A percentile compares a stretch with the other conserved stretches of the same genome.
phyloP scores from a whole-genome alignment of 1,139 yeast genomes.

The Yamadazyma mexicana region DNA sequence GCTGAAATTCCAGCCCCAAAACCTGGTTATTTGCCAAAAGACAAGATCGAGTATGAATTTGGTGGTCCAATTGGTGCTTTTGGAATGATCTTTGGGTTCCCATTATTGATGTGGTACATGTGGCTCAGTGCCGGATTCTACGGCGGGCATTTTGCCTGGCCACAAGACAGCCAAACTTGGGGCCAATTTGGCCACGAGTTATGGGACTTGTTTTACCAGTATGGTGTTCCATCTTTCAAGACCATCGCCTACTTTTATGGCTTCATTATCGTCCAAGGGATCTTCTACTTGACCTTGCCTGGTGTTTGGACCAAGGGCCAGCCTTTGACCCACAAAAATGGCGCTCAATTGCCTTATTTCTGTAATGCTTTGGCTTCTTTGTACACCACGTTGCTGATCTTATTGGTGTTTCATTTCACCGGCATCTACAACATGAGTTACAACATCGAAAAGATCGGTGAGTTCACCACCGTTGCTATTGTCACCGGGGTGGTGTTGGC shows the following conservation, averaged over 20 bases:
- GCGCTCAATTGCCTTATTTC: constrained; percentile 81
- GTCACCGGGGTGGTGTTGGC: constrained; percentile 72
- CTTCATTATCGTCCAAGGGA: constrained; percentile 69
- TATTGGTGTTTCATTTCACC: constrained; percentile 64
- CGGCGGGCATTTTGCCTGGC: constrained; percentile 71
- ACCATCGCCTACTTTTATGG: constrained; percentile 72
- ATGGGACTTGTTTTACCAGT: constrained; percentile 43
- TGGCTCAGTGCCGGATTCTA: constrained; percentile 88
- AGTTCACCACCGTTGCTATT: constrained; percentile 90
- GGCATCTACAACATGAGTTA: constrained; percentile 73
- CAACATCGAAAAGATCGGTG: constrained; percentile 79
- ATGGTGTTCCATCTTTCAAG: constrained; percentile 68
- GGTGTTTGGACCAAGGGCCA: constrained; percentile 96
- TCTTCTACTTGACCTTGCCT: constrained; percentile 84
- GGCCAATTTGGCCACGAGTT: constrained; percentile 50
- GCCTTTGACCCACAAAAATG: constrained; percentile 77
- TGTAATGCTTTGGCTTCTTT: constrained; percentile 90
- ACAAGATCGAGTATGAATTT: constrained; percentile 72
- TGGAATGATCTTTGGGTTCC: constrained; percentile 94
- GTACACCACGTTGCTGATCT: constrained; percentile 63
- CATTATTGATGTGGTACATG: constrained; percentile 92
- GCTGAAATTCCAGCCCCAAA: too few relatives aligned
- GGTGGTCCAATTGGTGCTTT: constrained; percentile 93
- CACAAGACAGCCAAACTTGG: constrained; percentile 60
- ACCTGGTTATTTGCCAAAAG: constrained; percentile 30